Conservation (phyloP, 2,329 filamentous ascomycete species). For the Alternaria brassicae region DNA sequence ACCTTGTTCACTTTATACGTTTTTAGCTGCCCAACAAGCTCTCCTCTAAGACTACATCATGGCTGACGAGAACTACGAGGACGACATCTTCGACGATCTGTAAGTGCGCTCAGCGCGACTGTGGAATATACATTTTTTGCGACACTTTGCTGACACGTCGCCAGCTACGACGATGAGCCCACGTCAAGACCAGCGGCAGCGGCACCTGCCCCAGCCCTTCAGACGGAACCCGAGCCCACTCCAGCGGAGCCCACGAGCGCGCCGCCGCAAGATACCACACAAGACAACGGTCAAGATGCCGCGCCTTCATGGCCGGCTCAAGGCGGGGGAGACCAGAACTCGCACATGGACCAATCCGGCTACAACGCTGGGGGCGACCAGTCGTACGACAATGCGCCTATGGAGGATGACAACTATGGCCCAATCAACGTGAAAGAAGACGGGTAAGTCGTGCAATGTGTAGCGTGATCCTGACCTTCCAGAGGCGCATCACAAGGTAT, state of each 20-base stretch:
- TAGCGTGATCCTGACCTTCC: constrained; percentile 5
- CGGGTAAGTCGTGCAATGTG: constrained; percentile 69
- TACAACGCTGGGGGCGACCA: constrained; percentile 41
- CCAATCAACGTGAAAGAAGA: constrained; percentile 84
- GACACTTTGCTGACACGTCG: constrained; percentile 29
- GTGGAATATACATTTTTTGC: not conserved
- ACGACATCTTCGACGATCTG: constrained; percentile 96
- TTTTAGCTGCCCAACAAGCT: not conserved
- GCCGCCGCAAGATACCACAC: constrained; percentile 24
- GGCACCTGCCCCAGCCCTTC: constrained; percentile 28
- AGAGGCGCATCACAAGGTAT: constrained; percentile 38
- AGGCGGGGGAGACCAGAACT: constrained; percentile 30
- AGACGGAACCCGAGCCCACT: constrained; percentile 32
- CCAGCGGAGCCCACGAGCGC: constrained; percentile 27
- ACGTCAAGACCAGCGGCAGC: constrained; percentile 39
- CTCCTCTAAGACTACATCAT: constrained; percentile 54
- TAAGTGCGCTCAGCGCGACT: constrained; percentile 58
- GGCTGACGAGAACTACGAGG: constrained; percentile 86
- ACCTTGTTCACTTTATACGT: not conserved
- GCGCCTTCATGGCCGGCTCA: constrained; percentile 30
- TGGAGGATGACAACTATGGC: constrained; percentile 54
- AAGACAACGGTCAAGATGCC: constrained; percentile 22
- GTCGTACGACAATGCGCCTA: constrained; percentile 39
- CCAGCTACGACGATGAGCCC: constrained; percentile 52
- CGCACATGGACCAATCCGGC: constrained; percentile 42